These are phyloP conservation scores for Lasiodiplodia hormozganensis DNA, from an alignment of 2,329 filamentous ascomycete genomes.

Conservation along the genomic window DNA sequence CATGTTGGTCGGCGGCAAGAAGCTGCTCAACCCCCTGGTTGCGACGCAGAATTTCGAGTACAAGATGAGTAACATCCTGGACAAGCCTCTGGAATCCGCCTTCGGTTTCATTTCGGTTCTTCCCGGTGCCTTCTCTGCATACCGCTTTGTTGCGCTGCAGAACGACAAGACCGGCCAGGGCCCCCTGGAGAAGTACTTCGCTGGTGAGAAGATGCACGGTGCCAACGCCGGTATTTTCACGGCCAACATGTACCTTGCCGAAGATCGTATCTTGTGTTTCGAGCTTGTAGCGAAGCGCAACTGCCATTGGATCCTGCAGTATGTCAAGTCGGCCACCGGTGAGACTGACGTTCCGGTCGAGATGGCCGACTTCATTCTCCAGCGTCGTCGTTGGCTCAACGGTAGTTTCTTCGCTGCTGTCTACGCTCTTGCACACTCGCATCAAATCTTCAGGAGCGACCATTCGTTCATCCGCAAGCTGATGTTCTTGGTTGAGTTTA, in stretches of 20 bases:
- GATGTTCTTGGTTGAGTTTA: slow-evolving; percentile 89
- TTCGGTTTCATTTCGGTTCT: slow-evolving; percentile 98
- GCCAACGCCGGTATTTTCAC: slow-evolving; percentile 95
- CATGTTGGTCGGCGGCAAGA: slow-evolving; percentile 88
- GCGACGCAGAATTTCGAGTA: slow-evolving; percentile 99
- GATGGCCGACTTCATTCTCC: slow-evolving; percentile 92
- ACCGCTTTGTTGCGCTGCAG: slow-evolving; percentile 91
- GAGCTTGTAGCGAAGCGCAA: slow-evolving; percentile 97
- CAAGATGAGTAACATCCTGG: slow-evolving; percentile 99
- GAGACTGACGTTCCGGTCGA: slow-evolving; percentile 97
- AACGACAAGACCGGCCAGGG: slow-evolving; percentile 96
- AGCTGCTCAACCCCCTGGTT: slow-evolving; percentile 90
- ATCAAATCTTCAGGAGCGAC: slow-evolving; percentile 92
- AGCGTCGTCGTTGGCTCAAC: slow-evolving; percentile 96
- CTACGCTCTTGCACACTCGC: slow-evolving; percentile 93
- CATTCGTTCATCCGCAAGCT: slow-evolving; percentile 88
- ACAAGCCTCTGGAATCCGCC: slow-evolving; percentile 95
- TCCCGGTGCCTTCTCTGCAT: slow-evolving; percentile 97
- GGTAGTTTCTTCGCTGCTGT: slow-evolving; percentile 98
- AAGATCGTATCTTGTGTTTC: slow-evolving; percentile 98
- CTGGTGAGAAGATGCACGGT: slow-evolving; percentile 94
- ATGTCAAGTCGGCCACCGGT: slow-evolving; percentile 95
- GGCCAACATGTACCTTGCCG: slow-evolving; percentile 98
- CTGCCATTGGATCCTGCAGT: slow-evolving; percentile 96
- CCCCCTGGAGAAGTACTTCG: slow-evolving; percentile 94